phyloP scores from a whole-genome alignment of 345 rosid genomes.

The Pistacia atlantica region DNA sequence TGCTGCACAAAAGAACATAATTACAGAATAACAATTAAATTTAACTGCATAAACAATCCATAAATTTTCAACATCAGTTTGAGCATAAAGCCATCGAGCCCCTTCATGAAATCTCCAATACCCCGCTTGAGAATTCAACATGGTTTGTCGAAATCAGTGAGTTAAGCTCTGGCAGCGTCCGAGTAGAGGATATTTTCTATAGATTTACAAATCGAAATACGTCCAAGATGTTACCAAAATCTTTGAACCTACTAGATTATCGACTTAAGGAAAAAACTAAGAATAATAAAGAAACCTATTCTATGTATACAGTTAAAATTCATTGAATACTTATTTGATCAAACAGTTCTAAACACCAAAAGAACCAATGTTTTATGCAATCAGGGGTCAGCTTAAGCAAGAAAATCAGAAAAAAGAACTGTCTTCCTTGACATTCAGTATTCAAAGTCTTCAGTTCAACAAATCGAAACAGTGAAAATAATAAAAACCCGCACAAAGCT shows the following conservation, averaged over 20 bases:
- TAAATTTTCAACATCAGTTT: background rate
- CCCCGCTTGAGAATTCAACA: no score
- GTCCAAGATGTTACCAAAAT: no score
- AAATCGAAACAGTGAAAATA: background rate
- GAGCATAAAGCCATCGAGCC: background rate
- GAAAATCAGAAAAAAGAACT: background rate
- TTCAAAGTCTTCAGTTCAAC: slow-evolving; percentile 1
- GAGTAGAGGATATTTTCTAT: no score
- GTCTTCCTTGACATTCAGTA: background rate
- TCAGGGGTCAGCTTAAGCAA: background rate
- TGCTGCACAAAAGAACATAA: slow-evolving; percentile 20
- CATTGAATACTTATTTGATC: no score
- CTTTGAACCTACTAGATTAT: no score
- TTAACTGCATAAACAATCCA: background rate
- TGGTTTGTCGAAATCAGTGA: no score
- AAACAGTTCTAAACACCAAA: background rate
- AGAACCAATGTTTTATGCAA: background rate
- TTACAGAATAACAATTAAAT: slow-evolving; percentile 9
- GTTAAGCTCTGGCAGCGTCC: no score
- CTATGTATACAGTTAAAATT: background rate
- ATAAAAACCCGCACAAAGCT: background rate
- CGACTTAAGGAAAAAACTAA: background rate
- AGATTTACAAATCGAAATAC: no score
- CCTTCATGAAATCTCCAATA: no score
- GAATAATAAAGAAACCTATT: background rate